A percentile compares a stretch with the other conserved stretches of the same genome.
Conservation (phyloP, 176 grass and related monocot genomes). For the Ensete ventricosum region DNA sequence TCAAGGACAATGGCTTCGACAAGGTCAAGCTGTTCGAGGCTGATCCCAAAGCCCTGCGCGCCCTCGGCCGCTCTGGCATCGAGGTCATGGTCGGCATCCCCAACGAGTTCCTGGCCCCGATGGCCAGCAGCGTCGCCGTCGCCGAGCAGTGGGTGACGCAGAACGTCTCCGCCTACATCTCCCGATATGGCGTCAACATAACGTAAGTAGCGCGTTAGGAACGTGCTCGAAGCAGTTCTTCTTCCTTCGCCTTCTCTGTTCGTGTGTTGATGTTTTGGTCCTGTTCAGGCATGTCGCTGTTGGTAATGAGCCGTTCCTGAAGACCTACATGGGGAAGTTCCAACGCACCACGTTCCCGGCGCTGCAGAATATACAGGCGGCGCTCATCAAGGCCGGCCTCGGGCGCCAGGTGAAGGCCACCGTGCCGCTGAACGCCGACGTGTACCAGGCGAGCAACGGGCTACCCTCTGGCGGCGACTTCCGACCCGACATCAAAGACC, state of each 20-base stretch:
- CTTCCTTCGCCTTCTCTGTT: not conserved
- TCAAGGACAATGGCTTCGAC: constrained; percentile 65
- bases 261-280: not conserved
- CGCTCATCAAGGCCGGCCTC: constrained; percentile 80
- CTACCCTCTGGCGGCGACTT: constrained; percentile 65
- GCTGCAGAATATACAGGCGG: constrained; percentile 74
- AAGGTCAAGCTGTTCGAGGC: constrained; percentile 93
- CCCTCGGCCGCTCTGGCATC: constrained; percentile 65
- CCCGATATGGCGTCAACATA: constrained; percentile 68
- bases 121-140: constrained; percentile 38
- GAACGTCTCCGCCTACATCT: constrained; percentile 75
- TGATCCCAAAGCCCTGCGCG: constrained; percentile 35
- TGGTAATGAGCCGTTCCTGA: constrained; percentile 92
- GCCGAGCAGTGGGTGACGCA: constrained; percentile 84
- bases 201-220: constrained; percentile 21
- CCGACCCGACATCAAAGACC: constrained; percentile 50
- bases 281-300: constrained; percentile 52
- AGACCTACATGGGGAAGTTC: constrained; percentile 76
- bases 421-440: constrained; percentile 89
- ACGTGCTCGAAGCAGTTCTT: not conserved
- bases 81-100: constrained; percentile 95
- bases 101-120: constrained; percentile 52
- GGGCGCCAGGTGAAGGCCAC: constrained; percentile 53
- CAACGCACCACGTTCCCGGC: constrained; percentile 55
- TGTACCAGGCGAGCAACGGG: constrained; percentile 51